Conservation (phyloP, 2,329 filamentous ascomycete species). For the Talaromyces sp. region DNA sequence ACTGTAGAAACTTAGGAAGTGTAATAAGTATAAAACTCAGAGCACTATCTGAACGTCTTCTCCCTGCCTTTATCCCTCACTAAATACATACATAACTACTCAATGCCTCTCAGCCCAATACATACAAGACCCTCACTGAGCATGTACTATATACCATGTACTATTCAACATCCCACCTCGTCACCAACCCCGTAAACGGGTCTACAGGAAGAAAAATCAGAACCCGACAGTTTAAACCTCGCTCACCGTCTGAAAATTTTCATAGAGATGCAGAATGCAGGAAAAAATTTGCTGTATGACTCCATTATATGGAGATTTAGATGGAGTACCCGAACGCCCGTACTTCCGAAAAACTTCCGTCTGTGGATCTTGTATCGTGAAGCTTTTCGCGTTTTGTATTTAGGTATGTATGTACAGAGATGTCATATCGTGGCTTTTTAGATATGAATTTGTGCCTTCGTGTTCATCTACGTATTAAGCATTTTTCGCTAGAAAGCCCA, state of each 20-base stretch:
- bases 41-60: not conserved
- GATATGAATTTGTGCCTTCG: not conserved
- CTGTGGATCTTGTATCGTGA: not conserved
- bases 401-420: not conserved
- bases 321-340: conserved; percentile 2
- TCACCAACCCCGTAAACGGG: conserved; percentile 17
- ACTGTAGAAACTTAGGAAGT: not conserved
- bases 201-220: not conserved
- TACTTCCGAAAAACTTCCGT: not conserved
- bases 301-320: not conserved
- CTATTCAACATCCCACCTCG: conserved; percentile 14
- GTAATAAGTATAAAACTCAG: not conserved
- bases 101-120: not conserved
- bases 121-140: not conserved
- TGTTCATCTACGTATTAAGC: not conserved
- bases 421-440: not conserved
- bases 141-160: no score
- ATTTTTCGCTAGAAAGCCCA: not conserved
- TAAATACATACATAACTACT: not conserved
- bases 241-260: not conserved
- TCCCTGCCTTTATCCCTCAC: not conserved
- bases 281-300: not conserved
- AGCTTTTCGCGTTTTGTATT: not conserved
- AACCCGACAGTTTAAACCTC: not conserved
- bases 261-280: not conserved